Conservation (phyloP, 306 rosid genomes). For the Chamaecrista fasciculata region DNA sequence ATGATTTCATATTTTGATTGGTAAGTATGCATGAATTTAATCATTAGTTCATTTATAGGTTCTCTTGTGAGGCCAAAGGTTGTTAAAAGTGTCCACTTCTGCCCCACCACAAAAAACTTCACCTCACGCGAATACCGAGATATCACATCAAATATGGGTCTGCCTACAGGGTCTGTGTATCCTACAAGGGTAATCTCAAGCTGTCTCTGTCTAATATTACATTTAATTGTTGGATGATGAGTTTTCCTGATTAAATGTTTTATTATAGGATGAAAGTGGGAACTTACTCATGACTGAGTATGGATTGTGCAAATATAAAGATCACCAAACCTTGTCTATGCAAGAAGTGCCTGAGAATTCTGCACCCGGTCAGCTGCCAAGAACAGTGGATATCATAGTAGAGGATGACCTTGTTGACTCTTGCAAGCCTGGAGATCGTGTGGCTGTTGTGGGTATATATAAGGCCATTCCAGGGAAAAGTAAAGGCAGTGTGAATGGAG, state of each 20-base stretch:
- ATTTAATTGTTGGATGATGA: not conserved
- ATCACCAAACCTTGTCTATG: constrained; percentile 90
- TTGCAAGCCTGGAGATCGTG: constrained; percentile 99
- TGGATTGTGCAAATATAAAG: constrained; percentile 92
- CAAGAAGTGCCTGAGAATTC: constrained; percentile 99
- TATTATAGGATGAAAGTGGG: constrained; percentile 79
- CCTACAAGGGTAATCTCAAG: constrained; percentile 88
- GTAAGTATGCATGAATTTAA: constrained; percentile 23
- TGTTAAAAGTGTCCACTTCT: constrained; percentile 93
- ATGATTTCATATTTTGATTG: not conserved
- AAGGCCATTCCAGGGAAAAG: constrained; percentile 92
- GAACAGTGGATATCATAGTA: constrained; percentile 84
- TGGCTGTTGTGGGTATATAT: constrained; percentile 82
- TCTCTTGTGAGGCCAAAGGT: constrained; percentile 98
- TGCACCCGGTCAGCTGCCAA: constrained; percentile 98
- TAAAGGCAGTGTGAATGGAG: constrained; percentile 92
- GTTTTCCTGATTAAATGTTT: constrained; percentile 4
- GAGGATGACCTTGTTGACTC: constrained; percentile 97
- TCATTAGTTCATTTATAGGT: constrained; percentile 48
- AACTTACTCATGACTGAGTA: constrained; percentile 92
- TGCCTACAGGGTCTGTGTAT: constrained; percentile 95
- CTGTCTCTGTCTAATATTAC: constrained; percentile 27
- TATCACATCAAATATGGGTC: constrained; percentile 86
- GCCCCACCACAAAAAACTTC: constrained; percentile 74
- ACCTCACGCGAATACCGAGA: constrained; percentile 89